Evolutionary conservation across 257 asterid species (phyloP), one percentile per base, ranked within the genome.

Genomic region (Solanum okadae): DNA sequence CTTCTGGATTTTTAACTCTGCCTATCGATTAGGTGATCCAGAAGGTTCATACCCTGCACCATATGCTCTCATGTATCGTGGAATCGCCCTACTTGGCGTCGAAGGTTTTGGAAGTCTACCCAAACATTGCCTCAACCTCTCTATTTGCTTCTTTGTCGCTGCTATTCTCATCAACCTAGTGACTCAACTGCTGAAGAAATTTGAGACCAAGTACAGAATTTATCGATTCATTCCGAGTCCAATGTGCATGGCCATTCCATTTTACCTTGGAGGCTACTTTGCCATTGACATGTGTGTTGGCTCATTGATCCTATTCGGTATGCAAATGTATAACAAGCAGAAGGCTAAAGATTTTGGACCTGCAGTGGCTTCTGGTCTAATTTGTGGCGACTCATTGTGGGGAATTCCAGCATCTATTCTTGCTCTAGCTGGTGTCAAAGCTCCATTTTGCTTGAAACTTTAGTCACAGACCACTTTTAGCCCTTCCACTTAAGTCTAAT

Each of bases 181-280:
- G 25, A 86, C 88, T 0, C 88, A 88, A 63, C 18, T 91, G 40
- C 33, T 94, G 90, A 72, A 83, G 79, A 88, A 38, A 77, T 44
- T 18, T 10, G 98, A 94, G 71, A 93, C 91, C 0, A 94, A 87
- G 87, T 91, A 67, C 8, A n/a, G 90, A 90, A 65, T 92, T 1
- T 88, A 93, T 83, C 88, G 96, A 87, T 93, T 94, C 37, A 68
- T 95, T 3, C 97, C 98, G 0, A 94, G 92, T 84, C 95, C 98
- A 0, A 95, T 94, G 98, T 95, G 97, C 88, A 94, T 94, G 98
- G 98, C 98, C 0, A 94, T 94, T 13, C 98, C 98, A 0, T 94
- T 95, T 92, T 94, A 94, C 71, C 87, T 94, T 1, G 97, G 98
- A 6, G 94, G 91, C 0, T 94, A 94, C 85, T 95, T 95, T 52